Conservation (phyloP, 176 grass and related monocot genomes). For the Eragrostis nindensis region DNA sequence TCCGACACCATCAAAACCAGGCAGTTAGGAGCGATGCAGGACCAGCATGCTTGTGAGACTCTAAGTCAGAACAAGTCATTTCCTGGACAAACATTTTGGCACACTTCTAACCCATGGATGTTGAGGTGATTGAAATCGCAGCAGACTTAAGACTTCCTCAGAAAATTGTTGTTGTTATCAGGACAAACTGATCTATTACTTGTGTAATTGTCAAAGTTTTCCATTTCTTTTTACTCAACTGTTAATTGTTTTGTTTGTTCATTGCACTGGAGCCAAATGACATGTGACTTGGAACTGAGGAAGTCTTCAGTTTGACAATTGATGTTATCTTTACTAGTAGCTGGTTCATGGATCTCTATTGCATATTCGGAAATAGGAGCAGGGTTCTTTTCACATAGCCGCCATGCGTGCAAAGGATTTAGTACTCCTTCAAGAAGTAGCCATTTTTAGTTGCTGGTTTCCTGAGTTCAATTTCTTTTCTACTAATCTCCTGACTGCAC, state of each 20-base stretch:
- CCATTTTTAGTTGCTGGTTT: not conserved
- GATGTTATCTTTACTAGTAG: not conserved
- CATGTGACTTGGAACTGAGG: not conserved
- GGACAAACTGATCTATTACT: not conserved
- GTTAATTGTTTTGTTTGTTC: conserved; percentile 12
- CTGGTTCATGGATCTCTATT: conserved; percentile 14
- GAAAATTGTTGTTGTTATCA: not conserved
- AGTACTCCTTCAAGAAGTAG: not conserved
- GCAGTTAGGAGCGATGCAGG: conserved; percentile 18
- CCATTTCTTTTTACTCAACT: not conserved
- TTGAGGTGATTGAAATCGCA: not conserved
- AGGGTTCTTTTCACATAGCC: not conserved
- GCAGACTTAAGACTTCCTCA: not conserved
- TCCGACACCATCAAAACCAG: conserved; percentile 53
- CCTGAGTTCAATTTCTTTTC: not conserved
- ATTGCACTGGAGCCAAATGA: not conserved
- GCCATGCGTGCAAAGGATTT: not conserved
- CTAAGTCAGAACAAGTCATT: not conserved
- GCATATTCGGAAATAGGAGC: not conserved
- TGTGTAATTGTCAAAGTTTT: conserved; percentile 8
- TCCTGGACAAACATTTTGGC: conserved; percentile 28
- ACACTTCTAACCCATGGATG: conserved; percentile 33
- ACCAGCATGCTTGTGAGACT: not conserved
- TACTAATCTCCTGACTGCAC: not conserved
- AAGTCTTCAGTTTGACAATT: not conserved